Base-by-base conservation (phyloP, 2,329 filamentous ascomycete species). In the Cladosporium sp. region DNA sequence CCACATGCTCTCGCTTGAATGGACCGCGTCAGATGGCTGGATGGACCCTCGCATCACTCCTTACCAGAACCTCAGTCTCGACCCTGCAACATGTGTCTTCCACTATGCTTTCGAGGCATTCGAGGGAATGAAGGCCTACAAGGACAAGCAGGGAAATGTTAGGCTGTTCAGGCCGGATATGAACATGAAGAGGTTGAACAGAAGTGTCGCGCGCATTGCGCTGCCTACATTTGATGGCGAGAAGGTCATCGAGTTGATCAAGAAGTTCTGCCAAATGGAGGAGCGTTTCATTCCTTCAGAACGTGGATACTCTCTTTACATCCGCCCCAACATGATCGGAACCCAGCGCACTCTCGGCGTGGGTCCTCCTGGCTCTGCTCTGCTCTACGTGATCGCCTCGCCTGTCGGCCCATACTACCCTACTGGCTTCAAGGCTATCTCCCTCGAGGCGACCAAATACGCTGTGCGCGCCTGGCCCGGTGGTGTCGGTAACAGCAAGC, bases 121-220 rank as follows among this genome's bases (percentile, higher is more conserved):
- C 76, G 94, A 99, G 80, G 94, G 94, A 67, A 96, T 97, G 92
- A 99, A 99, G 81, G 94, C 94, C 61, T 99, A 99, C 83, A 95
- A 93, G 76, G 91, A 96, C 78, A 85, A 83, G 69, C 73, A 84
- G 43, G 90, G 90, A 67, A 79, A 86, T 60, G 84, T 96, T 66
- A 87, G 93, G 58, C 81, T 99, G 57, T 99, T 99, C 83, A 86
- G 94, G 36, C 94, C 94, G 2, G 88, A 96, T 74, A 94, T 86
- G 83, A 99, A 99, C 81, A 97, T 97, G 93, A 87, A 82, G 64
- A 88, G 94, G 61, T 78, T 99, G 76, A 99, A 97, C 82, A 90
- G 88, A 75, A 97, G 92, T 2, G 85, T 90, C 51, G 85, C 90
- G 39, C 89, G 94, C 65, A 97, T 99, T 77, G 93, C 94, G 12